These are phyloP conservation scores for Colletotrichum tropicicola DNA, from an alignment of 2,329 filamentous ascomycete species.

Conservation along the genomic window DNA sequence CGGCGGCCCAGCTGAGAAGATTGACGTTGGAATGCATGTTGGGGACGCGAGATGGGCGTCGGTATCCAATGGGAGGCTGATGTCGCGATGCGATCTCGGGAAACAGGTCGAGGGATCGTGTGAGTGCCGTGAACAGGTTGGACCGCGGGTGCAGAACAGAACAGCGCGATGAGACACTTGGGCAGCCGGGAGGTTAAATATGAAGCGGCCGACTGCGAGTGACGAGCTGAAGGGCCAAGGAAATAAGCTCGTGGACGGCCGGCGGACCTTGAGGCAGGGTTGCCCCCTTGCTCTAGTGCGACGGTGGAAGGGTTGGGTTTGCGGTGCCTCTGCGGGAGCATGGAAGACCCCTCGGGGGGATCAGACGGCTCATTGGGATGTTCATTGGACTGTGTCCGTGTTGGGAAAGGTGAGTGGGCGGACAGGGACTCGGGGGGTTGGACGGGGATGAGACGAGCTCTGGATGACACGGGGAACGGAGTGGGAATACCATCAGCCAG, in stretches of 20 bases:
- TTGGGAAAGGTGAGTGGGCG: slow-evolving; percentile 8
- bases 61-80: not conserved
- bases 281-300: not conserved
- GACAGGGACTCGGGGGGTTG: not conserved
- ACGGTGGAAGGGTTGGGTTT: not conserved
- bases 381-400: slow-evolving; percentile 1
- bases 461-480: not conserved
- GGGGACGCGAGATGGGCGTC: not conserved
- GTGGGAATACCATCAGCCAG: not conserved
- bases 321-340: not conserved
- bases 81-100: too few species aligned
- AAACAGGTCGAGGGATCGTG: not conserved
- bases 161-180: not conserved
- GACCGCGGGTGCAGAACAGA: not conserved
- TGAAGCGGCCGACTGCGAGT: not conserved
- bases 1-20: slow-evolving; percentile 7
- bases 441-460: slow-evolving; percentile 1
- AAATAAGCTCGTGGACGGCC: slow-evolving; percentile 8
- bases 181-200: slow-evolving; percentile 15
- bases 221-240: not conserved
- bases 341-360: not conserved
- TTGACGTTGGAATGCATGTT: slow-evolving; percentile 12
- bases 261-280: slow-evolving; percentile 9
- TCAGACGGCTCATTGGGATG: slow-evolving; percentile 23
- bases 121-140: not conserved